Evolutionary conservation across 2,329 filamentous ascomycete genomes (phyloP).

Genomic region (Pyrenochaeta sp.): DNA sequence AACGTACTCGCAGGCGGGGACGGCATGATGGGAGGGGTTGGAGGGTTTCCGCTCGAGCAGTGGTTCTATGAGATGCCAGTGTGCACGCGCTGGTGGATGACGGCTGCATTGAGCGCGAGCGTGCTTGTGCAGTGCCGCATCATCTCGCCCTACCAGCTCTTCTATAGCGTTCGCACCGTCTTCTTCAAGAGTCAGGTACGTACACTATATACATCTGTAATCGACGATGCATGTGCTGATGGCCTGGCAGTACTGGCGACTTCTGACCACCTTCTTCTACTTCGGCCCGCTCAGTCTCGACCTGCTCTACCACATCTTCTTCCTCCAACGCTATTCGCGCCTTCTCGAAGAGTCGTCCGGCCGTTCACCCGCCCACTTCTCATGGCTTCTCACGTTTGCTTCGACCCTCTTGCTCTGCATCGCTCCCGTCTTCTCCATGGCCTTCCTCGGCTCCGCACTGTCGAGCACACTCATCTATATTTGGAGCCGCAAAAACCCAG

Average conservation of each 20-base stretch:
- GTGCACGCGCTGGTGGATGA: slow-evolving; percentile 96
- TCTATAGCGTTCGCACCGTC: slow-evolving; percentile 93
- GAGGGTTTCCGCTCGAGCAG: slow-evolving; percentile 82
- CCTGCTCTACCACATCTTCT: slow-evolving; percentile 97
- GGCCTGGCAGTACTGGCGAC: slow-evolving; percentile 83
- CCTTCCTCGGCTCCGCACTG: slow-evolving; percentile 91
- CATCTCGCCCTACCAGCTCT: slow-evolving; percentile 91
- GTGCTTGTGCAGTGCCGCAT: slow-evolving; percentile 92
- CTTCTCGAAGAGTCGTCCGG: slow-evolving; percentile 95
- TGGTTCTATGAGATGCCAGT: slow-evolving; percentile 99
- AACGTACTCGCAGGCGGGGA: slow-evolving; percentile 54
- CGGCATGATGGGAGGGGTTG: slow-evolving; percentile 62
- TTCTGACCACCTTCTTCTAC: slow-evolving; percentile 96
- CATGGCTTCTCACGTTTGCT: slow-evolving; percentile 90
- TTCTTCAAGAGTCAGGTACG: slow-evolving; percentile 90
- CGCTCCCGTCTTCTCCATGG: slow-evolving; percentile 87
- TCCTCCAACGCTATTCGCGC: slow-evolving; percentile 93
- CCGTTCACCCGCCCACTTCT: slow-evolving; percentile 89
- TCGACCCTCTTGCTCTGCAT: slow-evolving; percentile 80
- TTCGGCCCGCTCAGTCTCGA: slow-evolving; percentile 95
- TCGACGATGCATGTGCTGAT: slow-evolving; percentile 7
- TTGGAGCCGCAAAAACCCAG: slow-evolving; percentile 94
- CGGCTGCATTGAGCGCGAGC: slow-evolving; percentile 86
- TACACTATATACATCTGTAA: neutral
- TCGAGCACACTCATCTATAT: slow-evolving; percentile 97